Base-by-base conservation (phyloP, 2,329 filamentous ascomycete genomes). In the Venturia carpophila region DNA sequence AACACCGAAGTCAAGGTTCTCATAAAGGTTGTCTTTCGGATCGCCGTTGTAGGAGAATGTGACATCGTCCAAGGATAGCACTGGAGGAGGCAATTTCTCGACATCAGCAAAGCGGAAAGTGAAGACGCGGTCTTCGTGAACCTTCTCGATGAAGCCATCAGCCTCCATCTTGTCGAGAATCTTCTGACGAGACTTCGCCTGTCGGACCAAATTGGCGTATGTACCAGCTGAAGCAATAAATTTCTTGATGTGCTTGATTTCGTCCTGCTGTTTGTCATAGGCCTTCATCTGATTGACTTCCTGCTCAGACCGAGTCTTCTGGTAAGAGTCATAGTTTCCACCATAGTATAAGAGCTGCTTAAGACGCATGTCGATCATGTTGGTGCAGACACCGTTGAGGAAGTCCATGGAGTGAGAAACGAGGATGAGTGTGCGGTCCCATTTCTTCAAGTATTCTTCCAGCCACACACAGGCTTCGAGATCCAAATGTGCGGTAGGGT, bases 111-210 rank as follows among this genome's bases (percentile, higher is more conserved):
- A 99, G 74, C 93, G 88, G 88, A 99, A 99, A 66, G 88, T 93
- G 82, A 99, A 99, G 74, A 96, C 89, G 68, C 87, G 85, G 79
- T 99, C 94, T 69, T 85, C 79, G 65, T 83, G 79, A 68, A 99
- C 92, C 66, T 91, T 90, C 79, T 99, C 89, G 75, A 99, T 97
- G 79, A 97, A 94, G 71, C 94, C 94, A 73, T 99, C 94, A 71
- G 95, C 94, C 84, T 97, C 93, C 94, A 99, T 99, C 88, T 99
- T 99, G 85, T 99, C 94, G 70, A 97, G 84, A 78, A 97, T 97
- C 91, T 99, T 99, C 80, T 99, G 94, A 69, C 94, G 88, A 55
- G 94, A 97, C 84, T 99, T 99, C 79, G 95, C 95, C 81, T 99
- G 94, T 78, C 91, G 86, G 75, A 99, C 94, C 83, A 99, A 84